Evolutionary conservation across 2,329 filamentous ascomycete species (phyloP), one percentile per base, ranked within the genome.

Genomic region (Pseudodiploospora longispora): DNA sequence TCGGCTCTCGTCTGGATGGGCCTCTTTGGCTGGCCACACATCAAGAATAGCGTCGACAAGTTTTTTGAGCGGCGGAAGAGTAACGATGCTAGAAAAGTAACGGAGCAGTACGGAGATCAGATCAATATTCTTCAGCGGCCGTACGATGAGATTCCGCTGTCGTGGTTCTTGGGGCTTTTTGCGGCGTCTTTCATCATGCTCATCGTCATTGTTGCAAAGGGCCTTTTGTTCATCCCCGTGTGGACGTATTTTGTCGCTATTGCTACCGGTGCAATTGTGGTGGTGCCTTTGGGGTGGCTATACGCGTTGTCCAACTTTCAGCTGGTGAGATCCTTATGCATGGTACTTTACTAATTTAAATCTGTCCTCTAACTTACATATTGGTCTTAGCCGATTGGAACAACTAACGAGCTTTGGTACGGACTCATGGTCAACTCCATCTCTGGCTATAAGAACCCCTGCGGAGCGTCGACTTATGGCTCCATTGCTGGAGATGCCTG

Each of bases 161-260:
- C 72, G 71, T 81, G 78, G 78, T 82, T 76, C 47, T 42, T 66
- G 0, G 54, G 55, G 0, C 60, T 81, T 4, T 81, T 81, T 49
- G 38, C 64, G 1, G 62, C 57, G 2, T 72, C 74, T 0, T 70
- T 54, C 27, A 60, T 80, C 41, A 67, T 67, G 0, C 72, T 76
- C 36, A 61, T 78, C 0, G 72, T 66, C 0, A 73, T 76, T 34
- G 60, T 76, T 1, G 72, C 67, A 0, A 67, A 65, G 4, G 72
- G 72, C 2, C 62, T 73, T 10, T 64, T 81, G 9, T 81, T 74
- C 52, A 77, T 82, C 38, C 77, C 77, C 0, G 65, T 75, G 32
- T 82, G 74, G 73, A 80, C 78, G 0, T 74, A 76, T 42, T 72
- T 82, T 43, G 69, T 81, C 2, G 78, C 70, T 2, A 62, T 82